Base-by-base conservation (phyloP, 2,329 filamentous ascomycete genomes). In the Claviceps sp. region DNA sequence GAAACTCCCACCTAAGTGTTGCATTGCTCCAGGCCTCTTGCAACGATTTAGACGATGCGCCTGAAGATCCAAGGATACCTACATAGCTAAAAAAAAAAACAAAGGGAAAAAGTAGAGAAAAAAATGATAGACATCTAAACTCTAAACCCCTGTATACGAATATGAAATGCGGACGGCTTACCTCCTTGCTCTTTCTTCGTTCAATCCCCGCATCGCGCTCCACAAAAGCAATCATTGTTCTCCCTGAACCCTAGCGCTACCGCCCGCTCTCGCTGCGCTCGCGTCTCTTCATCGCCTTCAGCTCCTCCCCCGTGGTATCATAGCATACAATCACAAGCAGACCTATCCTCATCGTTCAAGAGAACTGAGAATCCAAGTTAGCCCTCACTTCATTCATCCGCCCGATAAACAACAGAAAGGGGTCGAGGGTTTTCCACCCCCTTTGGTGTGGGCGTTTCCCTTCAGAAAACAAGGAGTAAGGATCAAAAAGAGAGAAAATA, bases 401-500 rank as follows among this genome's bases (percentile, higher is more conserved):
- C 41, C 41, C 9, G 9, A 22, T 2, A 43, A 43, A 24, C 9
- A 34, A 11, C 30, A 34, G 3, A 34, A 11, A 34, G 30, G 1
- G 30, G 9, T 11, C 9, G 9, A 3, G 1, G 30, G 30, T 34
- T 30, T 30, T 3, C 26, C 26, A 30, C 26, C 26, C 26, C 2
- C 26, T 30, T 9, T 9, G 26, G 8, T 9, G 26, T 3, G 8
- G 8, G 9, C 8, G 1, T 9, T 11, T 34, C 4, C 9, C 30
- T 34, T 11, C 44, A 16, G 34, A 14, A 38, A 37, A 37, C 4
- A 34, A 6, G 22, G 34, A 18, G 30, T 18, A 46, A 26, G 37
- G 18, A 40, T 18, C 20, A 50, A 30, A 50, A 37, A 44, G 14
- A 6, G 38, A 47, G 22, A 44, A 62, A 75, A 65, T 71, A 84